A percentile compares a stretch with the other conserved stretches of the same genome.
phyloP scores from a whole-genome alignment of 805 yeast species.

The Candida sphagnicola region DNA sequence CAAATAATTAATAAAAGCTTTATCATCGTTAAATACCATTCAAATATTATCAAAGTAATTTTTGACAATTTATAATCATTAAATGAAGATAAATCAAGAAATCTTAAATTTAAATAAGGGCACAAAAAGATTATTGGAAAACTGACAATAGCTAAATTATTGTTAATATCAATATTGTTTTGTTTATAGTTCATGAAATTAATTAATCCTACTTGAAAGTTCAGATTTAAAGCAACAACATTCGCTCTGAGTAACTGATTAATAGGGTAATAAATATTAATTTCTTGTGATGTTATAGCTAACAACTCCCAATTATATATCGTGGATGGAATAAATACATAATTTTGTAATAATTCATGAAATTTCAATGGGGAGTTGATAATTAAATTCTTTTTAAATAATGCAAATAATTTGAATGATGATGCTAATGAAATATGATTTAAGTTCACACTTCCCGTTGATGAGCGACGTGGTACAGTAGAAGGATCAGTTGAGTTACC shows the following conservation, averaged over 20 bases:
- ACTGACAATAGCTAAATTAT: conserved; percentile 48
- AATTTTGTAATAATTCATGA: conserved; percentile 47
- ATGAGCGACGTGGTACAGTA: conserved; percentile 4
- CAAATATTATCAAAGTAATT: conserved; percentile 31
- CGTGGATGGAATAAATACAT: conserved; percentile 39
- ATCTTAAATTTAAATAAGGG: conserved; percentile 13
- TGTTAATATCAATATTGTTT: conserved; percentile 30
- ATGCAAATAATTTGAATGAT: conserved; percentile 27
- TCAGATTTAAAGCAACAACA: conserved; percentile 8
- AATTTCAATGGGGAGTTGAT: conserved; percentile 48
- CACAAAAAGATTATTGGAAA: conserved; percentile 45
- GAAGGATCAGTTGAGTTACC: background rate
- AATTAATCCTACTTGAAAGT: conserved; percentile 14
- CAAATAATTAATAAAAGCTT: conserved; percentile 35
- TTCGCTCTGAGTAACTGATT: conserved; percentile 7
- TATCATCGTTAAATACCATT: conserved; percentile 43
- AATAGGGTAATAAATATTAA: conserved; percentile 19
- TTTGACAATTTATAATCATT: conserved; percentile 23
- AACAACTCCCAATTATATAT: conserved; percentile 44
- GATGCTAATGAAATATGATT: background rate
- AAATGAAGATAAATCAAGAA: conserved; percentile 18
- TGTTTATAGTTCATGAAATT: conserved; percentile 7
- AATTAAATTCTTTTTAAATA: conserved; percentile 47
- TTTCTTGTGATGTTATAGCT: conserved; percentile 45
- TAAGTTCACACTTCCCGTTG: conserved; percentile 1